These are phyloP conservation scores for Mortierella alpina DNA, from an alignment of 192 early-diverging fungal species.

Conservation along the genomic window DNA sequence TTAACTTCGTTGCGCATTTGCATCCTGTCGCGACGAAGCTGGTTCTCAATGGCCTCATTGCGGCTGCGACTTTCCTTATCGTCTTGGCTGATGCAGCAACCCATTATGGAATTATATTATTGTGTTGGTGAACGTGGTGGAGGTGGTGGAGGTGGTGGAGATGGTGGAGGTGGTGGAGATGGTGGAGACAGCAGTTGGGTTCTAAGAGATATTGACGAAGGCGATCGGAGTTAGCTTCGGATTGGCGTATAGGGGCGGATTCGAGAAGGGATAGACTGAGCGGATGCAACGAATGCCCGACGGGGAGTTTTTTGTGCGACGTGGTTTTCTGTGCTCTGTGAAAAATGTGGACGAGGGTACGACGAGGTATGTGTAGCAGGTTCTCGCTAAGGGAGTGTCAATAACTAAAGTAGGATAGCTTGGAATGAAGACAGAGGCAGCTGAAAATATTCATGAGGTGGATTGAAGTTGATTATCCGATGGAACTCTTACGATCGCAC, in stretches of 20 bases:
- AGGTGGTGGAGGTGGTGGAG: background rate
- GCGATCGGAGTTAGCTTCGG: background rate
- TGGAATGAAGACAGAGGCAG: too few relatives aligned
- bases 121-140: background rate
- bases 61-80: constrained; percentile 82
- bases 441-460: too few relatives aligned
- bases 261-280: too few relatives aligned
- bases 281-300: too few relatives aligned
- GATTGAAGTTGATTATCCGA: too few relatives aligned
- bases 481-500: too few relatives aligned
- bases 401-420: too few relatives aligned
- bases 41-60: constrained; percentile 92
- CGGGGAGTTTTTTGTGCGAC: too few relatives aligned
- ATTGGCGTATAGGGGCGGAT: background rate
- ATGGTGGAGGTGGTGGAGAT: background rate
- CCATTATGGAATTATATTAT: constrained; percentile 70
- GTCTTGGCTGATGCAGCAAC: constrained; percentile 88
- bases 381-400: too few relatives aligned
- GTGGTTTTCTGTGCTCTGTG: too few relatives aligned
- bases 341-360: too few relatives aligned
- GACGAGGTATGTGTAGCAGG: too few relatives aligned
- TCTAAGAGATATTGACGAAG: background rate
- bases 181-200: background rate
- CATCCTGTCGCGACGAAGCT: constrained; percentile 83
- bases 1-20: constrained; percentile 92